These are phyloP conservation scores for Leccinum solheimii DNA, from an alignment of 1,284 basidiomycete genomes.

Conservation along the genomic window DNA sequence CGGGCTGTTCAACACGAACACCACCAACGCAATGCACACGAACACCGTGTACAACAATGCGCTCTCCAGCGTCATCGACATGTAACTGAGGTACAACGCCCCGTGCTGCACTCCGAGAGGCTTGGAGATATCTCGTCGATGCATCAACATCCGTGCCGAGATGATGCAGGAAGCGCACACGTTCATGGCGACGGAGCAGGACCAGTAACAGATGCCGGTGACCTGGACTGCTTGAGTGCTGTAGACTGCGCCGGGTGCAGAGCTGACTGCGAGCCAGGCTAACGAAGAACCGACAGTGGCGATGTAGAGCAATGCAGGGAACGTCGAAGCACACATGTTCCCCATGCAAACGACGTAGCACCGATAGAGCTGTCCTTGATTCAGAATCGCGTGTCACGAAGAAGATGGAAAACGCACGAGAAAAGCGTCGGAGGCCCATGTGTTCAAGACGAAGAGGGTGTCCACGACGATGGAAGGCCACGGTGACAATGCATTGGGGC, in stretches of 20 bases:
- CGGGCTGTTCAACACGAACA: constrained; percentile 21
- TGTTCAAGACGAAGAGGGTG: constrained; percentile 24
- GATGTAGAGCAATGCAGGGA: constrained; percentile 19
- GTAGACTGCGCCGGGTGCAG: constrained; percentile 14
- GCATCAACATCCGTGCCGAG: constrained; percentile 17
- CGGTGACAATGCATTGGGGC: constrained; percentile 10
- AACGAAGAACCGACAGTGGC: constrained; percentile 18
- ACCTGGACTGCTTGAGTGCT: constrained; percentile 17
- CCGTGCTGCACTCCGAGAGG: constrained; percentile 16
- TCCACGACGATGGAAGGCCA: constrained; percentile 21
- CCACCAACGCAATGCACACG: constrained; percentile 10
- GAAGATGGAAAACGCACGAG: constrained; percentile 16
- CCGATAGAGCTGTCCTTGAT: constrained; percentile 23
- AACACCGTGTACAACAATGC: constrained; percentile 23
- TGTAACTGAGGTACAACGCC: constrained; percentile 23
- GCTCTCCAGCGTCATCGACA: constrained; percentile 31
- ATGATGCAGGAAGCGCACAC: constrained; percentile 18
- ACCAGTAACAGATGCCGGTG: constrained; percentile 15
- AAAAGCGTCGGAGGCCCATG: constrained; percentile 26
- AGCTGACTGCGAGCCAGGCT: constrained; percentile 16
- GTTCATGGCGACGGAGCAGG: constrained; percentile 20
- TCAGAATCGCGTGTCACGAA: not conserved
- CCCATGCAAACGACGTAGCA: constrained; percentile 25
- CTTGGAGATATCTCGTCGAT: constrained; percentile 9
- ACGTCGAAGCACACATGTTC: not conserved